phyloP scores from a whole-genome alignment of 768 basidiomycete species.

The Termitomyces sp. region DNA sequence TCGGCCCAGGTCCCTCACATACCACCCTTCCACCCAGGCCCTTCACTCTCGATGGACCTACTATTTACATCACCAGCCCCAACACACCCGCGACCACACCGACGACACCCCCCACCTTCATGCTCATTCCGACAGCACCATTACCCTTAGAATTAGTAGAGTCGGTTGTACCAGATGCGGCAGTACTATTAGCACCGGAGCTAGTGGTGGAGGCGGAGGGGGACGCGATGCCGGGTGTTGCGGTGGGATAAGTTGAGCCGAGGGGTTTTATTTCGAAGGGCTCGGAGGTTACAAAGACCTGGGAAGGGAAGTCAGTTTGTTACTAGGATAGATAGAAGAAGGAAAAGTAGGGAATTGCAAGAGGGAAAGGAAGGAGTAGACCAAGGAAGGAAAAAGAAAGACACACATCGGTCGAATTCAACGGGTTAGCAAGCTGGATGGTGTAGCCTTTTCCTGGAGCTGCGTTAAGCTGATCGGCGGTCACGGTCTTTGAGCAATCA shows the following conservation, averaged over 20 bases:
- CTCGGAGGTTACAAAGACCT: slow-evolving; percentile 54
- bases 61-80: slow-evolving; percentile 1
- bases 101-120: not conserved
- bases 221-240: not conserved
- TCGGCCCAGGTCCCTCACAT: not conserved
- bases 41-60: not conserved
- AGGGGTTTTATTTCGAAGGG: slow-evolving; percentile 45
- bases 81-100: not conserved
- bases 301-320: not conserved
- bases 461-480: slow-evolving; percentile 36
- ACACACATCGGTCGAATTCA: slow-evolving; percentile 53
- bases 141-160: not conserved
- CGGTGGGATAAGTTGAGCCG: slow-evolving; percentile 14
- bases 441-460: slow-evolving; percentile 42
- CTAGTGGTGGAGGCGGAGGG: not conserved
- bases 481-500: slow-evolving; percentile 54
- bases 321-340: not conserved
- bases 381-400: not conserved
- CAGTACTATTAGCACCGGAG: not conserved
- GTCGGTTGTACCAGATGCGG: not conserved
- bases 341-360: not conserved
- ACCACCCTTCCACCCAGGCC: no score
- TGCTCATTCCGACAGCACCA: not conserved
- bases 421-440: slow-evolving; percentile 40
- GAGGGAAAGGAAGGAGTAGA: not conserved